Evolutionary conservation across 148 eudicot genomes (phyloP), one percentile per base, ranked within the genome.

Genomic region (Nyssa sinensis): DNA sequence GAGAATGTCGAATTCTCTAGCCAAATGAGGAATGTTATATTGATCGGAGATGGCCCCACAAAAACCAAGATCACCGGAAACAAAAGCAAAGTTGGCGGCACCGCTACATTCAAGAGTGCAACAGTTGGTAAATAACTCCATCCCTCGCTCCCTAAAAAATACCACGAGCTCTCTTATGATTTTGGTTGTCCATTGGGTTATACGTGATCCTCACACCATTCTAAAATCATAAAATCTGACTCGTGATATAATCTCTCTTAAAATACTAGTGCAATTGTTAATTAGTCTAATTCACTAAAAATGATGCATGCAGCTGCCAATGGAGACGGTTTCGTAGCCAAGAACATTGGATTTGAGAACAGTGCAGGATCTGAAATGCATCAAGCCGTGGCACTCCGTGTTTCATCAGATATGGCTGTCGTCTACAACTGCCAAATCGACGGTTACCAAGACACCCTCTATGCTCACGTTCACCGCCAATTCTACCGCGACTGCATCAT

Each of bases 401-500:
- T 86, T 1, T 49, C 81, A 0, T 65, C 73, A 0, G 86, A 85
- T 34, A 33, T 35, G 28, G n/a, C 88, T 0, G 64, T 83, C 11
- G 64, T 85, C 70, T 72, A 77, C 82, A 80, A 79, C 51, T 83
- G 87, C 53, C 81, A 71, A 2, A 64, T 85, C 4, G 84, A 85
- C 25, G 88, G 80, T 11, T 83, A 80, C 69, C 90, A 87, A 53
- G 85, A 87, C 82, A 85, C 88, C 25, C 86, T 87, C 23, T 87
- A 87, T 37, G 65, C 85, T 49, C 90, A 86, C 63, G 66, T 65
- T 64, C 78, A 88, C 65, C 77, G 94, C 4, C 97, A 90, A 39
- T 90, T 85, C 81, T 92, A 85, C 73, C 78, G 88, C 55, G 81
- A 86, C 34, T 89, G 94, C 80, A 77, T 71, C 77, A 82, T 92